Base-by-base conservation (phyloP, 306 rosid genomes). In the Vicia faba region DNA sequence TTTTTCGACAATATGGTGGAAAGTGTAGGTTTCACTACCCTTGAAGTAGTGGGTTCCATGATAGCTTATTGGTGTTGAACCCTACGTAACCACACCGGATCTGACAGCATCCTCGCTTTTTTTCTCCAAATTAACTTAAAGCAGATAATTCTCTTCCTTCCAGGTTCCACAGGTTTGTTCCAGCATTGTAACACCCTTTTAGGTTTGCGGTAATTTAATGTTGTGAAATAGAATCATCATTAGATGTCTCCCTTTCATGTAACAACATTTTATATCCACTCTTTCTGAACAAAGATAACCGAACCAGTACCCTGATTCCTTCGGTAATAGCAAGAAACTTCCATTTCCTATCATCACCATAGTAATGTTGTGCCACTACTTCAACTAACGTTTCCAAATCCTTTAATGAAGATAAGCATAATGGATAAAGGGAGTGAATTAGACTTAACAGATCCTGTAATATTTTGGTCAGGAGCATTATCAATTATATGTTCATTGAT, bases 101-200 rank as follows among this genome's bases (percentile, higher is more conserved):
- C n/a, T n/a, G n/a, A n/a, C 56, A 59, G 71, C 63, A 53, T 73
- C 82, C 85, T 82, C 20, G 96, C 98, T 31, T 79, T 89, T 77
- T 89, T n/a, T n/a, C 88, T 41, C 96, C 97, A 23, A 93, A 93
- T 46, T 76, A 80, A 72, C 68, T 88, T 75, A 93, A 79, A 35
- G 97, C 97, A 77, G 92, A 89, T 19, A 86, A 59, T 5, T 96
- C 98, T 76, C 89, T 83, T 78, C 97, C 90, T 89, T 88, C 96
- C 35, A 77, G 77, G 75, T 88, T 87, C 91, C 85, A 77, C 18
- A 75, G 81, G 60, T 77, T 81, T 36, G 60, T 75, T 41, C 79
- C 84, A 72, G 50, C 65, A 64, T 68, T 75, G 65, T 75, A 45
- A 66, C 73, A 62, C 59, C 68, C 80, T 14, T 77, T 79, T 19